Base-by-base conservation (phyloP, 1,284 basidiomycete genomes). In the Ustilago bromivora region DNA sequence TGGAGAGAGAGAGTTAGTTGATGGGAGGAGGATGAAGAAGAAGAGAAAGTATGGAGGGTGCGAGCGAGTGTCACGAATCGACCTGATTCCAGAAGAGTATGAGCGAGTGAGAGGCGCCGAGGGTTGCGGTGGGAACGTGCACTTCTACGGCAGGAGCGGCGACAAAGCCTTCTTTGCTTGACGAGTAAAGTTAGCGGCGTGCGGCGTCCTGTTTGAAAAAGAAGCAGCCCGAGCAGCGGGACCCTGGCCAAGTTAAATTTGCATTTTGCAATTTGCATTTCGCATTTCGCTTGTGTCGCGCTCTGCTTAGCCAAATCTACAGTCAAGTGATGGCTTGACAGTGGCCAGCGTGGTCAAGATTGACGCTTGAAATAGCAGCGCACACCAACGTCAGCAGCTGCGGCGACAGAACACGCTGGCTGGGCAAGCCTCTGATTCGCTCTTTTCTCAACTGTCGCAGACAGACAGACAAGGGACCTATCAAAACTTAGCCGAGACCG, bases 161-260 rank as follows among this genome's bases (percentile, higher is more conserved):
- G 49, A 51, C 49, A 51, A 28, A 31, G 23, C 23, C 23, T 28
- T 28, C 23, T 28, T n/a, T 49, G 49, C 49, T 51, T 51, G 31
- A 32, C 28, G 28, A 31, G 15, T 7, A 8, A 31, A 51, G 1
- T 9, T 4, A 31, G 49, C 28, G 28, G 49, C 49, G 28, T 10
- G 49, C 49, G 28, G 49, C 49, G 28, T 10, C 46, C 46, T 49
- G n/a, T 31, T 28, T 49, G 46, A 31, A 49, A 49, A 49, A 49
- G 46, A 49, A 49, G 49, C 28, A 9, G 35, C 23, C 8, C 41
- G 13, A 56, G 54, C 54, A 34, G 61, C 66, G 43, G 61, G 51
- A 51, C 23, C 23, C 23, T 28, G 23, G 23, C 23, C 23, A 28
- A 28, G 23, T 28, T 28, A 28, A 28, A 28, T 28, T 28, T 28